Base-by-base conservation (phyloP, 2,329 filamentous ascomycete species). In the Paraphoma sp. region DNA sequence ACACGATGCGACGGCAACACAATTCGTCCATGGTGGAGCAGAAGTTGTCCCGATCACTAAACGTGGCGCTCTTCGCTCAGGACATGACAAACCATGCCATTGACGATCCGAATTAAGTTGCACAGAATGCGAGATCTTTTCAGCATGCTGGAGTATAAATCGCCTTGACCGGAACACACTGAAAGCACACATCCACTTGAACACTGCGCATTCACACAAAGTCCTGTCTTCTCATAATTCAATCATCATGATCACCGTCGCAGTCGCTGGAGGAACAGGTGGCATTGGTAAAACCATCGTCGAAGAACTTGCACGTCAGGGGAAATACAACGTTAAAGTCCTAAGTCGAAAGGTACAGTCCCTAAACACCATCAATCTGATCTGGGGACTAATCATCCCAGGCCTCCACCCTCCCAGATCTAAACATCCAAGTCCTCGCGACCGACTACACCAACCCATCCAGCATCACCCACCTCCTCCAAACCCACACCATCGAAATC, bases 251-350 rank as follows among this genome's bases (percentile, higher is more conserved):
- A 51, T 54, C 48, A 64, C 46, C 5, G 53, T 68, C 47, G 65
- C 60, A 54, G 54, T 69, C 16, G 63, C 67, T 9, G 67, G 67
- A 56, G 67, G 67, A 7, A 68, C 63, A 6, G 65, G 67, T 16
- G 59, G 60, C 4, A 45, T 68, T n/a, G 65, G 67, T 11, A 54
- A 59, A 2, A 56, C 55, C 7, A 57, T 69, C 9, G 59, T 68
- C 30, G 57, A 65, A 23, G 60, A 53, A 9, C 53, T 69, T 6
- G 51, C 60, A 0, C 40, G 38, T 1, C 57, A 60, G 46, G 49
- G 51, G 7, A 60, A 59, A 12, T 60, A 69, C 44, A 43, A 60
- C 17, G 51, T 62, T 11, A 36, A 67, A 18, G 49, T 69, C 4
- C 45, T 69, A 2, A 62, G 57, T 18, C 49, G 65, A 29, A 65